Base-by-base conservation (phyloP, 2,329 filamentous ascomycete genomes). In the Monosporascus sp. region DNA sequence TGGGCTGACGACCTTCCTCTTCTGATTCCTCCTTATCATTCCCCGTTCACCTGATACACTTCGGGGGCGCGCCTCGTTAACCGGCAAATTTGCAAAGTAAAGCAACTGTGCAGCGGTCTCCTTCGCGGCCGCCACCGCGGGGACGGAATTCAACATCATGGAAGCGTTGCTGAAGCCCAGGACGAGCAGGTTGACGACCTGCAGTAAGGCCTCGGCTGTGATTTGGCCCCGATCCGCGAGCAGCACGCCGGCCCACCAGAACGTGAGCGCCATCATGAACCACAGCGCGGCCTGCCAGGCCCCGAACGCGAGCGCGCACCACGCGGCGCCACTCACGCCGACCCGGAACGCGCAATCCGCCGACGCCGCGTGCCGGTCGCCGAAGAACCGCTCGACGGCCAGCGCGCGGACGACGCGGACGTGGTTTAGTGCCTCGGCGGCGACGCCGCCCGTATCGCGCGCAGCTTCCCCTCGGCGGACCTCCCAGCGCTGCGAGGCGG, bases 161-260 rank as follows among this genome's bases (percentile, higher is more conserved):
- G 83, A 83, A 2, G 88, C 82, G 11, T 87, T 89, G 11, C 86
- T 84, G 52, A 96, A 82, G 56, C 88, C 87, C 66, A 97, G 89
- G n/a, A 96, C 79, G 1, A 97, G 78, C 50, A 96, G 78, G 36
- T 91, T 88, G 61, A 94, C 85, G 0, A 94, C 88, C 55, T 87
- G 82, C 27, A 96, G 72, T 18, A 94, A 80, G 2, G 78, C 73
- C 2, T 79, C 75, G 0, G 87, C 79, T 0, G 74, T 76, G n/a
- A 72, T 64, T 14, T 66, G 61, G 7, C 59, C 73, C 70, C 39
- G 79, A 70, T 9, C 73, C 65, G 44, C 70, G 68, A 89, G 77
- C 11, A 96, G 75, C 1, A 80, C 72, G 0, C 85, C 83, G 2
- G 88, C 90, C 65, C 93, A 95, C 72, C 87, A 96, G 66, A 96